Conservation (phyloP, 768 basidiomycete species). For the Exidia glandulosa region DNA sequence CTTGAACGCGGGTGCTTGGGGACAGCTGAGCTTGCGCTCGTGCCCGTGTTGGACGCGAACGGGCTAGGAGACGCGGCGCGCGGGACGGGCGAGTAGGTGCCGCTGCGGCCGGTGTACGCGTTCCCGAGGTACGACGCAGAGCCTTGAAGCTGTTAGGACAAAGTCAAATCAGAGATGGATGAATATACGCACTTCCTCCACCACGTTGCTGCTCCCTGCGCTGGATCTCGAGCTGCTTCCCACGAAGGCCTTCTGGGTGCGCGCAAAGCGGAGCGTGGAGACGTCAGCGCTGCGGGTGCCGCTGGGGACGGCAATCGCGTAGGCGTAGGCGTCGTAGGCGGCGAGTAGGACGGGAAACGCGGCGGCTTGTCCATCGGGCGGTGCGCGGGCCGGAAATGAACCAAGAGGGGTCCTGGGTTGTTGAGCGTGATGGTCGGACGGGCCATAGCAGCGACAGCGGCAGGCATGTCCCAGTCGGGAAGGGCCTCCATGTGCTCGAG, state of each 20-base stretch:
- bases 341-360: neutral
- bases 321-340: neutral
- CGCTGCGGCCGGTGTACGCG: constrained; percentile 41
- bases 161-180: too few relatives aligned
- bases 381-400: neutral
- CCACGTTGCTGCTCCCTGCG: too few relatives aligned
- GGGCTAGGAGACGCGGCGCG: constrained; percentile 57
- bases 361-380: neutral
- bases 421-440: neutral
- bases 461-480: neutral
- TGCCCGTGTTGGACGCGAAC: constrained; percentile 29
- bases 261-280: neutral
- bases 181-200: too few relatives aligned
- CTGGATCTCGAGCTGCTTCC: neutral
- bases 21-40: constrained; percentile 37
- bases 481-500: neutral
- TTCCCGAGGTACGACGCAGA: too few relatives aligned
- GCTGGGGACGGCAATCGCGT: neutral
- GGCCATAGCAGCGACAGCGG: neutral
- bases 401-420: neutral
- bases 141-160: too few relatives aligned
- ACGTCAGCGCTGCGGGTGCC: neutral
- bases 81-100: constrained; percentile 62
- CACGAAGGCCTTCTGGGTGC: neutral
- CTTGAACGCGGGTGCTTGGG: constrained; percentile 80